Conservation (phyloP, 2,329 filamentous ascomycete species). For the Colletotrichum tanaceti region DNA sequence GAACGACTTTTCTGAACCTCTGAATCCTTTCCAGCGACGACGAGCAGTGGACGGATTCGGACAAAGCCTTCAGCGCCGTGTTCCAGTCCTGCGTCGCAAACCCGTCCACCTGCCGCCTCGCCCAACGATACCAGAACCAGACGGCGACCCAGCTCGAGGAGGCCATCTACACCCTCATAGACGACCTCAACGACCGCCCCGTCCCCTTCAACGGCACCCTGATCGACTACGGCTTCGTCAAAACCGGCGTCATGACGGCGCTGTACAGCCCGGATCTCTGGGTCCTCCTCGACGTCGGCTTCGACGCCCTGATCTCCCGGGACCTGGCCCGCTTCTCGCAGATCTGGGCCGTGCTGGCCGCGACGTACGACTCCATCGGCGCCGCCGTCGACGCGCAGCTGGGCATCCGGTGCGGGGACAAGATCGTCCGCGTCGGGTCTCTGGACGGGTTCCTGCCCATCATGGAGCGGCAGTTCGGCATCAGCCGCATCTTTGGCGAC, state of each 20-base stretch:
- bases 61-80: constrained; percentile 45
- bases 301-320: constrained; percentile 34
- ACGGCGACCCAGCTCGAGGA: constrained; percentile 44
- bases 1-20: not conserved
- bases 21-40: constrained; percentile 41
- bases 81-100: constrained; percentile 44
- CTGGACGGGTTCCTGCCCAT: constrained; percentile 47
- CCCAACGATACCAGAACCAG: constrained; percentile 26
- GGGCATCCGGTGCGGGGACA: constrained; percentile 53
- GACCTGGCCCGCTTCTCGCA: constrained; percentile 5
- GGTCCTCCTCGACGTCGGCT: not conserved
- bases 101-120: constrained; percentile 43
- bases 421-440: constrained; percentile 43
- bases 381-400: constrained; percentile 25
- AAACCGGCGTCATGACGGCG: constrained; percentile 17
- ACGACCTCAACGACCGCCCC: constrained; percentile 44
- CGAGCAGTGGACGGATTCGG: constrained; percentile 44
- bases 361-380: not conserved
- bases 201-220: constrained; percentile 41
- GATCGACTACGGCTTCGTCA: constrained; percentile 44
- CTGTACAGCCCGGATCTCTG: constrained; percentile 36
- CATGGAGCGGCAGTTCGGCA: constrained; percentile 42
- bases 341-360: no score
- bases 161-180: constrained; percentile 42
- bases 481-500: constrained; percentile 47